phyloP scores from a whole-genome alignment of 148 eudicot genomes.

The Drosera capensis region DNA sequence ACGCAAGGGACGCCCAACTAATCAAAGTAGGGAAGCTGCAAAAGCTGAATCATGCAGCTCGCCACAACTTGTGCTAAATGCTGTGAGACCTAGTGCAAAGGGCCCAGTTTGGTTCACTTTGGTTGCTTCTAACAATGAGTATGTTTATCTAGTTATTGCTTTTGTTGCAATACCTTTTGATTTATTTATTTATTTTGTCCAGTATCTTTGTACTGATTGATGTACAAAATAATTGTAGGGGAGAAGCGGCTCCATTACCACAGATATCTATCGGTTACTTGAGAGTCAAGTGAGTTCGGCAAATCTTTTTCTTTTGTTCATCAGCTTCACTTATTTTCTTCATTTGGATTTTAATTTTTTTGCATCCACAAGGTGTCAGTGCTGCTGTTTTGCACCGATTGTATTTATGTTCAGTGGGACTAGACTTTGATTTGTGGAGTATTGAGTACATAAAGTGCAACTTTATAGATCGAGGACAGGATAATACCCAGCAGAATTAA shows the following conservation, averaged over 20 bases:
- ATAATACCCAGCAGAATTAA: too few relatives aligned
- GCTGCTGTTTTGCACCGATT: too few relatives aligned
- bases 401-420: too few relatives aligned
- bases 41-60: slow-evolving; percentile 23
- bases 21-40: slow-evolving; percentile 19
- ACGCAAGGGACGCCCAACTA: slow-evolving; percentile 33
- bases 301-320: not conserved
- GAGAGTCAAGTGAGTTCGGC: slow-evolving; percentile 65
- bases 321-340: too few relatives aligned
- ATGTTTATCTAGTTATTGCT: slow-evolving; percentile 14
- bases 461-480: too few relatives aligned
- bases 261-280: slow-evolving; percentile 63
- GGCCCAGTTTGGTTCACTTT: slow-evolving; percentile 82
- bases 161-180: not conserved
- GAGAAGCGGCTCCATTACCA: slow-evolving; percentile 49
- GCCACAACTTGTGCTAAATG: slow-evolving; percentile 26
- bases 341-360: too few relatives aligned
- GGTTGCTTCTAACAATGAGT: slow-evolving; percentile 59
- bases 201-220: slow-evolving; percentile 1
- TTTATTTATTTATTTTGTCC: too few relatives aligned
- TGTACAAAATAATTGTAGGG: slow-evolving; percentile 32
- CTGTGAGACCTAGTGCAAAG: slow-evolving; percentile 25
- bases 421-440: too few relatives aligned
- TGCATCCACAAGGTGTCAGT: too few relatives aligned
- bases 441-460: too few relatives aligned